Percentiles rank a stretch among this genome's conserved stretches.
Evolutionary conservation across 2,329 filamentous ascomycete species (phyloP).

Genomic region (Myotisia sp.): DNA sequence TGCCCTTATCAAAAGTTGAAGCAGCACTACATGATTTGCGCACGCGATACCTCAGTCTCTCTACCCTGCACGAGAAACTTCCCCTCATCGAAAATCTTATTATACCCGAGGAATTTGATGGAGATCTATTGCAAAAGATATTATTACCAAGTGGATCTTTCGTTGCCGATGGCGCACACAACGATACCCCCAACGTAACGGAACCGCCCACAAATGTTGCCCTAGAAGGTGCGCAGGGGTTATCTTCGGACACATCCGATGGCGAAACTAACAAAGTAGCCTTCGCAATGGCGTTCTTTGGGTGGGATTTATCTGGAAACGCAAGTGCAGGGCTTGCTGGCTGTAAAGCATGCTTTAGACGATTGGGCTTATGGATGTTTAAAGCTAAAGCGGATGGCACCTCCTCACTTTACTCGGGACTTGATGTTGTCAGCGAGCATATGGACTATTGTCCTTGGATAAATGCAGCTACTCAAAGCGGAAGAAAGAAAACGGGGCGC

Average conservation of each 20-base stretch:
- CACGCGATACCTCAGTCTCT: conserved; percentile 48
- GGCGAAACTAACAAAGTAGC: conserved; percentile 44
- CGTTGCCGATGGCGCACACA: not conserved
- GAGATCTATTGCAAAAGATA: conserved; percentile 14
- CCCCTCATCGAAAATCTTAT: conserved; percentile 20
- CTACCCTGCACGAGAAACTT: conserved; percentile 25
- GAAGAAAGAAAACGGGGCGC: conserved; percentile 20
- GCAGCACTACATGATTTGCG: conserved; percentile 45
- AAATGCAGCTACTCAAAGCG: conserved; percentile 48
- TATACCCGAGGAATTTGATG: conserved; percentile 20
- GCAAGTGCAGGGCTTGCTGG: conserved; percentile 48
- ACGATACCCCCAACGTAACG: not conserved
- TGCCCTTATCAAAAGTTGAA: conserved; percentile 49
- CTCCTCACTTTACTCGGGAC: conserved; percentile 29
- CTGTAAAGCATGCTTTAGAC: conserved; percentile 74
- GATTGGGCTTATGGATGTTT: conserved; percentile 89
- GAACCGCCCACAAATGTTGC: not conserved
- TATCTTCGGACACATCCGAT: conserved; percentile 10
- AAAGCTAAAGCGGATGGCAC: conserved; percentile 51
- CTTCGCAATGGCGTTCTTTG: conserved; percentile 54
- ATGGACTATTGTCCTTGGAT: conserved; percentile 76
- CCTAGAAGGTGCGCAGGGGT: not conserved
- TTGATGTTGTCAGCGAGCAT: conserved; percentile 59
- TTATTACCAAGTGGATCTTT: not conserved
- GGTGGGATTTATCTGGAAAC: conserved; percentile 52